Evolutionary conservation across 208 protist genomes (phyloP), one percentile per base, ranked within the genome.

Genomic region (Blastocrithidia nonstop): DNA sequence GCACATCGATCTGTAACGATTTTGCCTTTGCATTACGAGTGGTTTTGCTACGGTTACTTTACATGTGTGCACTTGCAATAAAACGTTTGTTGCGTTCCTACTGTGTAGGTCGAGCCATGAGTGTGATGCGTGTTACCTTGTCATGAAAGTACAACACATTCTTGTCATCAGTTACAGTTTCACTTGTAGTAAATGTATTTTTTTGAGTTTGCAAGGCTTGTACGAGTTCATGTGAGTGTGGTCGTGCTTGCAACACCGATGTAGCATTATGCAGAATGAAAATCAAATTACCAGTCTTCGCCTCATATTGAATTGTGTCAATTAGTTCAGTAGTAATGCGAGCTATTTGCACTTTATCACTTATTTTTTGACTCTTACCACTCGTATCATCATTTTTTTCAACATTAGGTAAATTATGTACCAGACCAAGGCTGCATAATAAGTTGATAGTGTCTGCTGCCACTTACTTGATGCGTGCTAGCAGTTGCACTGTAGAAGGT

Each of bases 271-370:
- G 54, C 37, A 56, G 57, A 38, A 77, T 64, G 42, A 46, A 63
- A 42, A 77, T 62, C 45, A 77, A 51, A 23, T 67, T 65, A 23
- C 47, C 46, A 37, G 42, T 52, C 6, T 60, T 70, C 35, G 64
- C 58, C 26, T 76, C 75, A 55, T 61, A 74, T 23, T 77, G 25
- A 39, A 66, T 58, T 32, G 70, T 61, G 9, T n/a, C n/a, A n/a
- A n/a, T n/a, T n/a, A n/a, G n/a, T n/a, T n/a, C n/a, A n/a, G n/a
- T n/a, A n/a, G n/a, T n/a, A n/a, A n/a, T n/a, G n/a, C n/a, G n/a
- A n/a, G n/a, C n/a, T n/a, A n/a, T n/a, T n/a, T n/a, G n/a, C n/a
- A n/a, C n/a, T n/a, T n/a, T n/a, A n/a, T n/a, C n/a, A n/a, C n/a
- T n/a, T n/a, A n/a, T n/a, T n/a, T n/a, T n/a, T n/a, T n/a, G n/a